phyloP scores from a whole-genome alignment of 768 basidiomycete species.

The Russula sp. region DNA sequence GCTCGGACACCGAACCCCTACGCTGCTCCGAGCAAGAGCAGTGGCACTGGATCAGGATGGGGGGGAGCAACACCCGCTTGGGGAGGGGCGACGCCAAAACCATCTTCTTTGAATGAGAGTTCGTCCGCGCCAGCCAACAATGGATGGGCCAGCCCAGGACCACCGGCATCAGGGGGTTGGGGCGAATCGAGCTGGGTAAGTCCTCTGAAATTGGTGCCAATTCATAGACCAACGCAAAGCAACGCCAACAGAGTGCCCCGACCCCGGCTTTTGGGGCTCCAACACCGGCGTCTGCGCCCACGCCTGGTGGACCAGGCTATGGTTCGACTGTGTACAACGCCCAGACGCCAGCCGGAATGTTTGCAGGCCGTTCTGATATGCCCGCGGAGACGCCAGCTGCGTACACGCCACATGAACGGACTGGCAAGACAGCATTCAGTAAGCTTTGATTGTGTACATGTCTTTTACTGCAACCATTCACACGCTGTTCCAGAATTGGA shows the following conservation, averaged over 20 bases:
- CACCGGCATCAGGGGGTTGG: conserved; percentile 26
- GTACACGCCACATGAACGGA: conserved; percentile 29
- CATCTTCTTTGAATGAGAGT: conserved; percentile 13
- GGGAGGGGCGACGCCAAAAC: conserved; percentile 23
- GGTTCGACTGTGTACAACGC: conserved; percentile 30
- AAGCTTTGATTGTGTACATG: conserved; percentile 8
- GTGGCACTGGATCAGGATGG: conserved; percentile 44
- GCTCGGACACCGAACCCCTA: conserved; percentile 54
- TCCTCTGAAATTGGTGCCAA: conserved; percentile 14
- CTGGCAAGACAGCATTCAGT: conserved; percentile 23
- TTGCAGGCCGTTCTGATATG: conserved; percentile 14
- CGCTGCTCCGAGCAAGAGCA: conserved; percentile 25
- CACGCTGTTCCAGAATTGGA: conserved; percentile 28
- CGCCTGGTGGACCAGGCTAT: conserved; percentile 29
- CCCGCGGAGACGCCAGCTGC: conserved; percentile 31
- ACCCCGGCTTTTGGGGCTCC: conserved; percentile 24
- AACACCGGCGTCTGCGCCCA: conserved; percentile 35
- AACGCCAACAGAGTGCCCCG: conserved; percentile 26
- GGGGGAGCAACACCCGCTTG: conserved; percentile 28
- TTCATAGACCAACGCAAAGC: neutral
- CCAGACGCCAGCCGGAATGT: conserved; percentile 26
- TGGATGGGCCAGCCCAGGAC: conserved; percentile 26
- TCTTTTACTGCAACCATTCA: neutral
- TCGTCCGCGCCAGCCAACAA: conserved; percentile 12
- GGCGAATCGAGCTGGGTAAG: conserved; percentile 45